Conservation (phyloP, 2,329 filamentous ascomycete genomes). For the Microsporum audouinii region DNA sequence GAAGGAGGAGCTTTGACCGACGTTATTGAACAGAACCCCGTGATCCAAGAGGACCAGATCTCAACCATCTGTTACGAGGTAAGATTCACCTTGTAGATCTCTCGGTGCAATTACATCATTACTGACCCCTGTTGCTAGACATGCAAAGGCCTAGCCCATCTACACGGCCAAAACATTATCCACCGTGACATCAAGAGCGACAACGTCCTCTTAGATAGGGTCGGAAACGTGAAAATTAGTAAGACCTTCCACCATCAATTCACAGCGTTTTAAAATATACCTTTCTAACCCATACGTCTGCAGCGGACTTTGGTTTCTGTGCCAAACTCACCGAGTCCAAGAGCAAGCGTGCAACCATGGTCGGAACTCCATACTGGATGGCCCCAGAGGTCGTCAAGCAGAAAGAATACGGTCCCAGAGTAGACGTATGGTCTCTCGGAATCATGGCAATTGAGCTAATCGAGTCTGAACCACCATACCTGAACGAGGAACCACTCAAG, state of each 20-base stretch:
- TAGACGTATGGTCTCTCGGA: slow-evolving; percentile 96
- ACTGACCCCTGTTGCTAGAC: slow-evolving; percentile 50
- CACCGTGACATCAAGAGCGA: slow-evolving; percentile 99
- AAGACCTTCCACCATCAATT: slow-evolving; percentile 34
- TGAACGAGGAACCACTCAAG: slow-evolving; percentile 96
- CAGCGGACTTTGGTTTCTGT: slow-evolving; percentile 97
- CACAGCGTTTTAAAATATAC: background rate
- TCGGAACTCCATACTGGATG: slow-evolving; percentile 99
- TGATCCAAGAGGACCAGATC: slow-evolving; percentile 93
- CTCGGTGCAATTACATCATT: slow-evolving; percentile 1
- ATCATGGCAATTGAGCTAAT: slow-evolving; percentile 99
- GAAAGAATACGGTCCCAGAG: slow-evolving; percentile 96
- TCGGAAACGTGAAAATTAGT: slow-evolving; percentile 97
- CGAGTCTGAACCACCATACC: slow-evolving; percentile 91
- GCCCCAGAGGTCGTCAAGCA: slow-evolving; percentile 98
- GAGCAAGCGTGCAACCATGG: slow-evolving; percentile 97
- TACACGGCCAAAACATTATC: slow-evolving; percentile 93
- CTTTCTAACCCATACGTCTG: slow-evolving; percentile 20
- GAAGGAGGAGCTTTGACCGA: slow-evolving; percentile 95
- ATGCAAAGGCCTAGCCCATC: slow-evolving; percentile 84
- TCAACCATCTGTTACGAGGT: slow-evolving; percentile 95
- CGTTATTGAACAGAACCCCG: slow-evolving; percentile 94
- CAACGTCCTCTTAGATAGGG: slow-evolving; percentile 87
- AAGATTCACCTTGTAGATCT: slow-evolving; percentile 25
- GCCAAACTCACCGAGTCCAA: slow-evolving; percentile 96